Conservation (phyloP, 257 asterid genomes). For the Echium plantagineum region DNA sequence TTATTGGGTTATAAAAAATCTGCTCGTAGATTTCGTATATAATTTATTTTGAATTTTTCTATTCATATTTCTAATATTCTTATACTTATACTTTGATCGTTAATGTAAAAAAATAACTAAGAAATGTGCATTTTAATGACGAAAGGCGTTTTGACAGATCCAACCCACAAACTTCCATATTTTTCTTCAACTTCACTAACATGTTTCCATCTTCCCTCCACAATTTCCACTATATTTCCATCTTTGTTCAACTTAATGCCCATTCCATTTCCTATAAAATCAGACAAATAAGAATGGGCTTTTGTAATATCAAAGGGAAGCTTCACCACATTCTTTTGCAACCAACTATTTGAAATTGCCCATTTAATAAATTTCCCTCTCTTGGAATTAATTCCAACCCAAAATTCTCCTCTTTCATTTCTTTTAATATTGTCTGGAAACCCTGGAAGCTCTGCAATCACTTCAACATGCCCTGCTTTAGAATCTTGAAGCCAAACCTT, state of each 20-base stretch:
- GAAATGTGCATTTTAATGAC: background rate
- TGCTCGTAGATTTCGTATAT: too few relatives aligned
- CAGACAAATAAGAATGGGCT: conserved; percentile 45
- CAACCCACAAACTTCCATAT: conserved; percentile 58
- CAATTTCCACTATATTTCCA: conserved; percentile 38
- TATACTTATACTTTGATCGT: too few relatives aligned
- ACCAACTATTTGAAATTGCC: conserved; percentile 25
- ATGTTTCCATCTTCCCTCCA: conserved; percentile 53
- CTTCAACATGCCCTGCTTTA: conserved; percentile 32
- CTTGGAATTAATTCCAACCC: conserved; percentile 67
- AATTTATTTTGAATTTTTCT: too few relatives aligned
- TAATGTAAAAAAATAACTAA: too few relatives aligned
- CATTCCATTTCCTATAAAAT: conserved; percentile 53
- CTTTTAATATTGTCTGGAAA: conserved; percentile 63
- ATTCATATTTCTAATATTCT: too few relatives aligned
- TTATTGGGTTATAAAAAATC: too few relatives aligned
- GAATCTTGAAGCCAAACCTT: conserved; percentile 54
- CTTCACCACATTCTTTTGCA: conserved; percentile 31
- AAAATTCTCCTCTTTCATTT: conserved; percentile 46
- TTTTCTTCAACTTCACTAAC: conserved; percentile 68
- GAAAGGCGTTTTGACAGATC: conserved; percentile 53
- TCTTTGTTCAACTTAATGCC: conserved; percentile 45
- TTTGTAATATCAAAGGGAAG: conserved; percentile 44
- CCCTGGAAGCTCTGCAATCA: conserved; percentile 44
- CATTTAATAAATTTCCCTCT: conserved; percentile 19